Evolutionary conservation across 2,329 filamentous ascomycete species (phyloP).

Genomic region (Waltergamsia citrina): DNA sequence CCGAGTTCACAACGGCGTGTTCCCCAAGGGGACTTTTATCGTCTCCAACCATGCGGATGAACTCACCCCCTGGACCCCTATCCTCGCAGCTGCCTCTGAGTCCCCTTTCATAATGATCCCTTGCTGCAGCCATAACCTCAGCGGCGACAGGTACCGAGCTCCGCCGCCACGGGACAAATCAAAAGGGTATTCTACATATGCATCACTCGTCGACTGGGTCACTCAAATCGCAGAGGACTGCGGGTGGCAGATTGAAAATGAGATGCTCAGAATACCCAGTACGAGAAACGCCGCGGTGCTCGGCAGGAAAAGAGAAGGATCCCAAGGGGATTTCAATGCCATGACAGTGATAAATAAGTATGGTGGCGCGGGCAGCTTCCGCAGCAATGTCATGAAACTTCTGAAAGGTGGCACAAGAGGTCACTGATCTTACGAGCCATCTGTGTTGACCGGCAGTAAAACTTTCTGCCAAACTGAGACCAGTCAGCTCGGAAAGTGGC

Average conservation of each 20-base stretch:
- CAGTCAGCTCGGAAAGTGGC: too few relatives aligned
- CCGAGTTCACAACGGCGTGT: conserved; percentile 49
- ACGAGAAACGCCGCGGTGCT: conserved; percentile 79
- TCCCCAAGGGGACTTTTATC: conserved; percentile 72
- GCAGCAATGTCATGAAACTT: conserved; percentile 51
- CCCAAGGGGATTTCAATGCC: conserved; percentile 26
- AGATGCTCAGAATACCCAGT: conserved; percentile 84
- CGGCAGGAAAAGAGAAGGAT: conserved; percentile 38
- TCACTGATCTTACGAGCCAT: too few relatives aligned
- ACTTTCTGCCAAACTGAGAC: too few relatives aligned
- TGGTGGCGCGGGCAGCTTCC: conserved; percentile 47
- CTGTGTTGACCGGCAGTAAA: too few relatives aligned
- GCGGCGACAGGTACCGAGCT: conserved; percentile 65
- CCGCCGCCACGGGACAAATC: conserved; percentile 40
- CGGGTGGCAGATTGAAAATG: conserved; percentile 69
- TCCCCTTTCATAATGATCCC: conserved; percentile 89
- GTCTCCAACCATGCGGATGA: conserved; percentile 97
- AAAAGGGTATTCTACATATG: conserved; percentile 62
- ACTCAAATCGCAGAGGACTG: conserved; percentile 59
- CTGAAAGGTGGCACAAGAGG: conserved; percentile 36
- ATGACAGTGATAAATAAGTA: conserved; percentile 35
- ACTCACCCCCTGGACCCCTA: conserved; percentile 89
- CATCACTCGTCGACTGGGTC: conserved; percentile 74
- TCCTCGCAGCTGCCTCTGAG: conserved; percentile 66
- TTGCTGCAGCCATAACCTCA: conserved; percentile 85